These are phyloP conservation scores for Phytophthora pinifolia DNA, from an alignment of 352 stramenopile species.

Conservation along the genomic window DNA sequence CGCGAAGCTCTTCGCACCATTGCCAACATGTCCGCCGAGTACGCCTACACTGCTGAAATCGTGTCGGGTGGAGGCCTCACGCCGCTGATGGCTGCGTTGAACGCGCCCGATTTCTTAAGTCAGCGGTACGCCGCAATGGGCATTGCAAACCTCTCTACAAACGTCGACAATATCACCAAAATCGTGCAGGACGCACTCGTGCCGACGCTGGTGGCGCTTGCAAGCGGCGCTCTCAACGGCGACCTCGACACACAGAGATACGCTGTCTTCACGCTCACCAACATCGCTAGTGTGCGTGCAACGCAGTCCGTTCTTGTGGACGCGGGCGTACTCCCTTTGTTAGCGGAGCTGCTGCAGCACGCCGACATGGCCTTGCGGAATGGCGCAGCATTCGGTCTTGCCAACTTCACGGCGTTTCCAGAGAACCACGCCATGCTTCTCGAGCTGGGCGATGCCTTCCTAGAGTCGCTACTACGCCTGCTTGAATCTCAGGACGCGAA, in stretches of 20 bases:
- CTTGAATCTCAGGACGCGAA: conserved; percentile 63
- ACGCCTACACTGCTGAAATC: conserved; percentile 92
- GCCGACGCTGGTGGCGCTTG: conserved; percentile 85
- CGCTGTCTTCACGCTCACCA: conserved; percentile 92
- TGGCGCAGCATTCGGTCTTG: conserved; percentile 89
- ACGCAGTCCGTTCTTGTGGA: conserved; percentile 88
- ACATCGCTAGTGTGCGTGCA: conserved; percentile 85
- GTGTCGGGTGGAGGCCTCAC: conserved; percentile 89
- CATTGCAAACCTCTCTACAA: conserved; percentile 94
- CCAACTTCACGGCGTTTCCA: conserved; percentile 93
- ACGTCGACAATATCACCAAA: conserved; percentile 88
- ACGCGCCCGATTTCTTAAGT: conserved; percentile 90
- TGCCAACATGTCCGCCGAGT: conserved; percentile 96
- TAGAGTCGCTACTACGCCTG: conserved; percentile 64
- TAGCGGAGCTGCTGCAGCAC: conserved; percentile 72
- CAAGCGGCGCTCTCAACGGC: conserved; percentile 69
- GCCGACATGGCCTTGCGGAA: conserved; percentile 88
- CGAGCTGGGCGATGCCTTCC: conserved; percentile 33
- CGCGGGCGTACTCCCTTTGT: conserved; percentile 66
- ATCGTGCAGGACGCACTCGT: conserved; percentile 91
- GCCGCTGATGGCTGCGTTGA: conserved; percentile 88
- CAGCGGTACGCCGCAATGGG: conserved; percentile 95
- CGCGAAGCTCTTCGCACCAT: conserved; percentile 93
- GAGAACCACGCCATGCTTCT: conserved; percentile 91
- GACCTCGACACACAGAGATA: conserved; percentile 94